Evolutionary conservation across 306 rosid species (phyloP).

Genomic region (Fragaria ananassa): DNA sequence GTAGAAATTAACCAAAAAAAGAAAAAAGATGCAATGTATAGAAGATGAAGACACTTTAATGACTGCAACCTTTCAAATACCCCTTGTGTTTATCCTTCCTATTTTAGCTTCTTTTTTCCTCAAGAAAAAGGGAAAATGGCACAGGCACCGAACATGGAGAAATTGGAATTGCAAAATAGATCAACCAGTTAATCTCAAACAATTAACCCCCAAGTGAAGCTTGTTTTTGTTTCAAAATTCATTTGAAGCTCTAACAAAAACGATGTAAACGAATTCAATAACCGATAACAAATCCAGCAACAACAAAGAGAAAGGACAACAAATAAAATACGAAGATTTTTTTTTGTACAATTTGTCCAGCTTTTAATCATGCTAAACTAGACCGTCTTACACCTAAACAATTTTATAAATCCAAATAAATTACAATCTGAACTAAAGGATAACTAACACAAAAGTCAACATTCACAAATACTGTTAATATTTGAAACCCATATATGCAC

Average conservation of each 20-base stretch:
- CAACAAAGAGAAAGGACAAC: background rate
- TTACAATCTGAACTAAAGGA: too few species aligned
- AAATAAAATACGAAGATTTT: background rate
- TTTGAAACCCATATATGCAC: too few species aligned
- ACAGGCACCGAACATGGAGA: background rate
- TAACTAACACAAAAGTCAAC: too few species aligned
- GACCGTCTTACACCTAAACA: too few species aligned
- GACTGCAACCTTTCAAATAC: background rate
- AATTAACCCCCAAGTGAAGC: background rate
- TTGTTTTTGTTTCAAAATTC: background rate
- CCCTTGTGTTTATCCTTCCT: background rate
- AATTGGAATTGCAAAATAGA: background rate
- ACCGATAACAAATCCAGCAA: background rate
- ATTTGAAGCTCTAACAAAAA: background rate
- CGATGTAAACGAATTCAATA: too few species aligned
- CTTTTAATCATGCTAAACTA: too few species aligned
- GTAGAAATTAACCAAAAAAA: too few species aligned
- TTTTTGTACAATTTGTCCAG: background rate
- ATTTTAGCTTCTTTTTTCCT: too few species aligned
- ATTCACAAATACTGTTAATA: too few species aligned
- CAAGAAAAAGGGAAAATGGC: background rate
- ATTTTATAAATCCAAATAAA: too few species aligned
- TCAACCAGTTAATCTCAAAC: background rate
- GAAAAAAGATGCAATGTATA: background rate
- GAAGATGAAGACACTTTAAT: background rate